phyloP scores from a whole-genome alignment of 2,329 filamentous ascomycete genomes.

The Arthrinium phaeospermum region DNA sequence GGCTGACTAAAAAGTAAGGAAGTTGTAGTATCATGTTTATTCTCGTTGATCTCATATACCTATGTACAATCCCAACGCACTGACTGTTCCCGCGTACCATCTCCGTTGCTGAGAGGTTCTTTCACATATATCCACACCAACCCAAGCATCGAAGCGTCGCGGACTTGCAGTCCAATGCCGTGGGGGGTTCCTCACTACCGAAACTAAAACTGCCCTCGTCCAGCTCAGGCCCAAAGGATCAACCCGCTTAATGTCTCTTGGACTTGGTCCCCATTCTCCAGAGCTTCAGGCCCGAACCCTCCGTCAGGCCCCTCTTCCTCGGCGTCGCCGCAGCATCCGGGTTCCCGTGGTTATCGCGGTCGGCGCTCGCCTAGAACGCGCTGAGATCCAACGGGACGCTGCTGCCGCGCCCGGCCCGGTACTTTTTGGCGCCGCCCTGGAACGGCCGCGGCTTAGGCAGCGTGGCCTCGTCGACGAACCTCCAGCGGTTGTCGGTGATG shows the following conservation, averaged over 20 bases:
- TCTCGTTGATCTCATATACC: conserved; percentile 5
- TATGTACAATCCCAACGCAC: not conserved
- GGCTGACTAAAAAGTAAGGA: not conserved
- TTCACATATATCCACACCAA: not conserved
- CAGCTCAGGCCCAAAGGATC: not conserved
- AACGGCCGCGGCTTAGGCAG: conserved; percentile 88
- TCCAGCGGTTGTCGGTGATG: conserved; percentile 82
- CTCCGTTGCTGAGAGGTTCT: not conserved
- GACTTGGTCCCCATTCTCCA: conserved; percentile 9
- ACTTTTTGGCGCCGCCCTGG: conserved; percentile 73
- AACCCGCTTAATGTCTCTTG: not conserved
- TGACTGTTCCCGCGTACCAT: not conserved
- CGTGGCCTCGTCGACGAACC: conserved; percentile 81
- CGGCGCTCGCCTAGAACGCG: conserved; percentile 48
- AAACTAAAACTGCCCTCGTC: not conserved
- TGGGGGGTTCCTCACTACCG: not conserved
- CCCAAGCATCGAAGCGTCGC: not conserved
- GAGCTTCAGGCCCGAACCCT: conserved; percentile 5
- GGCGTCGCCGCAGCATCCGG: not conserved
- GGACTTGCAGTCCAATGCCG: not conserved
- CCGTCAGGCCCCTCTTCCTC: conserved; percentile 6
- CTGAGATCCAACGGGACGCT: conserved; percentile 89
- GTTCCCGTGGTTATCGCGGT: not conserved
- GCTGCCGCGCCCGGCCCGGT: conserved; percentile 89
- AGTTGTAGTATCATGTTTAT: conserved; percentile 2